Evolutionary conservation across 1,284 basidiomycete genomes (phyloP), one percentile per base, ranked within the genome.

Genomic region (Porodaedalea pini): DNA sequence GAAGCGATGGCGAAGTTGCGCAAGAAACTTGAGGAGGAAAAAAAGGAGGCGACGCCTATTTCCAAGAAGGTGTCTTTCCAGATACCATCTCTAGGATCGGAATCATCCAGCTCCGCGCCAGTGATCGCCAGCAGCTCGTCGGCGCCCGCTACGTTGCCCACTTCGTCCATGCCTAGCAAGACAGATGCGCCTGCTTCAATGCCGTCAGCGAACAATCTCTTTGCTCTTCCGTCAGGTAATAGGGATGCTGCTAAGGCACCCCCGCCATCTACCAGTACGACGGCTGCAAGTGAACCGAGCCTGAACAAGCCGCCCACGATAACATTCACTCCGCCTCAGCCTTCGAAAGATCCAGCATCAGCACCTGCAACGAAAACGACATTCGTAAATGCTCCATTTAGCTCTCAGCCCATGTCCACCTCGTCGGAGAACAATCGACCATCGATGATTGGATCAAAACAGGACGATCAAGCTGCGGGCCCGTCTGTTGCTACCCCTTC

Each of bases 1-100:
- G 79, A 80, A 50, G 85, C 87, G n/a, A 84, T 90, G 78, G 77
- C 79, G 65, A 81, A 76, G 63, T 77, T 88, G 64, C 73, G 85
- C 44, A 77, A 77, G 49, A 75, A 76, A 63, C 75, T 76, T 57
- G 71, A 74, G 44, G 73, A 74, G 59, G 69, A 73, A 61, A 75
- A 72, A 62, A 71, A 47, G 31, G 25, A 71, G 19, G 43, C 19
- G 11, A 25, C 19, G 7, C 13, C 54, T 29, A 15, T 15, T 25
- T n/a, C 23, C 17, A 60, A 56, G 47, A 59, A 52, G 31, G 54
- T 60, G 39, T 50, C 58, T 2, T 56, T 60, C 31, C 41, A 56
- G 17, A 2, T 52, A 17, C 44, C 57, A 15, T 17, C 44, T 48
- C 37, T 43, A 32, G 27, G n/a, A 40, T 6, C 31, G 17, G 27